Conservation (phyloP, 176 grass and related monocot species). For the Melocanna baccifera region DNA sequence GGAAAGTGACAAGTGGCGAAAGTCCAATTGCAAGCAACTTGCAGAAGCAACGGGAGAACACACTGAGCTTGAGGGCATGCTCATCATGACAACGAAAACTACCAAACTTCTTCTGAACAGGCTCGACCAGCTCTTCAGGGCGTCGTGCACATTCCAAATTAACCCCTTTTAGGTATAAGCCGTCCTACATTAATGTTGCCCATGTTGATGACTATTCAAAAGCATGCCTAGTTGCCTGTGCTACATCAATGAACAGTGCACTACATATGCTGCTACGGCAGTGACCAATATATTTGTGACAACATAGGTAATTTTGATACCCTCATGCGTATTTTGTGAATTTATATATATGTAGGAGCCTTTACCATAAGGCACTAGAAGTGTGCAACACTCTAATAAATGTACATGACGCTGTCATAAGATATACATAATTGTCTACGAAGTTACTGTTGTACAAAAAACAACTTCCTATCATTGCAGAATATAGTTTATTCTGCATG, state of each 20-base stretch:
- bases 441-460: not conserved
- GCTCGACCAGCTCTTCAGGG: not conserved
- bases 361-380: not conserved
- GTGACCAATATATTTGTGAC: not conserved
- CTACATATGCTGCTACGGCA: not conserved
- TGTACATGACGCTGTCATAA: not conserved
- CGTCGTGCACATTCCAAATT: not conserved
- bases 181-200: not conserved
- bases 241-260: not conserved
- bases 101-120: not conserved
- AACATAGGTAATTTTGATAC: not conserved
- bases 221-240: not conserved
- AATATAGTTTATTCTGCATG: not conserved
- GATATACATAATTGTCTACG: not conserved
- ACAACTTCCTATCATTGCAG: not conserved
- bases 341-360: not conserved
- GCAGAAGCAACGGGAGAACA: not conserved
- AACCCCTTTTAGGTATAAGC: not conserved
- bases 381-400: not conserved
- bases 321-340: not conserved
- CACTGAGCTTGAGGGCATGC: too few species aligned
- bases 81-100: not conserved
- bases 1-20: not conserved
- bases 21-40: not conserved
- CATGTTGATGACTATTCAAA: not conserved